phyloP scores from a whole-genome alignment of 2,329 filamentous ascomycete species.

The Mycosphaerella arachidis region DNA sequence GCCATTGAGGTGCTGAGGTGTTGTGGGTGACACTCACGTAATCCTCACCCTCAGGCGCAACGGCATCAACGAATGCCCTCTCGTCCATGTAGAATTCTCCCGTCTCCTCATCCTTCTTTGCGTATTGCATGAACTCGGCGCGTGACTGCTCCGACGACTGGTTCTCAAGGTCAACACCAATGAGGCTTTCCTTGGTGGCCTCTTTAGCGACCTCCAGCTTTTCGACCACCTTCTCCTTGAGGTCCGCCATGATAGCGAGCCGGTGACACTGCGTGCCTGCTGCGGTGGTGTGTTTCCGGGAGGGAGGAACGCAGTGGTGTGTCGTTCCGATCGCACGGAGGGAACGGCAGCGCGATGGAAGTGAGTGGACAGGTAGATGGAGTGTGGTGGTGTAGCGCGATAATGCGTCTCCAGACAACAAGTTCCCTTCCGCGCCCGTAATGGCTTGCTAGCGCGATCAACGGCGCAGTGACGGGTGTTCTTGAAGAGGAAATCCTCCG shows the following conservation, averaged over 20 bases:
- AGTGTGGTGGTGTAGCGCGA: neutral
- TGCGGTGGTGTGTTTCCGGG: slow-evolving; percentile 4
- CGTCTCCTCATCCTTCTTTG: slow-evolving; percentile 66
- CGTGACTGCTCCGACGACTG: slow-evolving; percentile 68
- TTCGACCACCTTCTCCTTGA: slow-evolving; percentile 52
- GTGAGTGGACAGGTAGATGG: neutral
- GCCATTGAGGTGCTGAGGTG: neutral
- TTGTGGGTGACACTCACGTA: slow-evolving; percentile 56
- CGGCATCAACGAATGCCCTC: slow-evolving; percentile 84
- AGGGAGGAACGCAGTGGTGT: neutral
- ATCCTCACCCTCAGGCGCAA: slow-evolving; percentile 82
- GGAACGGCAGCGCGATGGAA: neutral
- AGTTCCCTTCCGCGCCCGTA: neutral
- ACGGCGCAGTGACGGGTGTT: neutral
- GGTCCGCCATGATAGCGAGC: slow-evolving; percentile 27
- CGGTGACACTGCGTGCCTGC: slow-evolving; percentile 24
- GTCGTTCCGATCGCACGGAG: neutral
- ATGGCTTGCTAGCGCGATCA: neutral
- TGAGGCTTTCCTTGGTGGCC: slow-evolving; percentile 45
- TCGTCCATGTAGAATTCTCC: slow-evolving; percentile 77
- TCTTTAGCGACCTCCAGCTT: slow-evolving; percentile 23
- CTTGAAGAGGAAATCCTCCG: neutral
- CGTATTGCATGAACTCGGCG: slow-evolving; percentile 70
- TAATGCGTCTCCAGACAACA: neutral
- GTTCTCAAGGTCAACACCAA: slow-evolving; percentile 53